These are phyloP conservation scores for Capillidium heterosporum DNA, from an alignment of 371 early-diverging fungal species.

Conservation along the genomic window DNA sequence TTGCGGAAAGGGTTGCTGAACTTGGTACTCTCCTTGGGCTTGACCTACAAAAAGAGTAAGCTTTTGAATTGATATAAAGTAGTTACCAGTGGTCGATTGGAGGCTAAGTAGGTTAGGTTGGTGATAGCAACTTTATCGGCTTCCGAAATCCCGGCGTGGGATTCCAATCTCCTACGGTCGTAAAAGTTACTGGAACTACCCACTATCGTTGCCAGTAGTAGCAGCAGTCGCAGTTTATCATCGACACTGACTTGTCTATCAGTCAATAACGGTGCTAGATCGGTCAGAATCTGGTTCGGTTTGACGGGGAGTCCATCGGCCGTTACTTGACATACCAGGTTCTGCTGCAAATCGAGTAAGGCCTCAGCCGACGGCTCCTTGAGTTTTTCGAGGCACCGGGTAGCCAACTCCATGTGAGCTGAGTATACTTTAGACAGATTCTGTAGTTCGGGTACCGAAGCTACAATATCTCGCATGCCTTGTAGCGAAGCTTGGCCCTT, in stretches of 20 bases:
- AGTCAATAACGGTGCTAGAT: constrained; percentile 66
- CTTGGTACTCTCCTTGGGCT: background rate
- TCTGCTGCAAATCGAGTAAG: constrained; percentile 49
- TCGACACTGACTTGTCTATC: constrained; percentile 36
- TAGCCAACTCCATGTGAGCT: constrained; percentile 78
- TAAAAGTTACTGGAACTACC: constrained; percentile 33
- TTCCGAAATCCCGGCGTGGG: constrained; percentile 52
- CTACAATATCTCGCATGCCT: constrained; percentile 76
- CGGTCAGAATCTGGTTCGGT: constrained; percentile 56
- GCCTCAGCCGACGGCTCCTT: constrained; percentile 53
- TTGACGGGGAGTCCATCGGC: constrained; percentile 56
- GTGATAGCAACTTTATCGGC: constrained; percentile 57
- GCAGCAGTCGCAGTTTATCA: constrained; percentile 72
- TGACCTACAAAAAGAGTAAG: background rate
- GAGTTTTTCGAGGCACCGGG: constrained; percentile 68
- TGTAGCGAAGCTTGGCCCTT: constrained; percentile 29
- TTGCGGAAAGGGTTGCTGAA: background rate
- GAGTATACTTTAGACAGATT: constrained; percentile 80
- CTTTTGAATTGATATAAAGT: background rate
- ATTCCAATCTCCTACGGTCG: constrained; percentile 43
- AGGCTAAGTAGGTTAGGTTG: constrained; percentile 50
- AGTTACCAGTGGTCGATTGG: constrained; percentile 21
- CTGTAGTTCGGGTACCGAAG: constrained; percentile 82
- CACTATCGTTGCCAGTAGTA: constrained; percentile 64
- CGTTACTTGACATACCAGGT: constrained; percentile 76